phyloP scores from a whole-genome alignment of 257 asterid species.

The Capsicum rhomboideum region DNA sequence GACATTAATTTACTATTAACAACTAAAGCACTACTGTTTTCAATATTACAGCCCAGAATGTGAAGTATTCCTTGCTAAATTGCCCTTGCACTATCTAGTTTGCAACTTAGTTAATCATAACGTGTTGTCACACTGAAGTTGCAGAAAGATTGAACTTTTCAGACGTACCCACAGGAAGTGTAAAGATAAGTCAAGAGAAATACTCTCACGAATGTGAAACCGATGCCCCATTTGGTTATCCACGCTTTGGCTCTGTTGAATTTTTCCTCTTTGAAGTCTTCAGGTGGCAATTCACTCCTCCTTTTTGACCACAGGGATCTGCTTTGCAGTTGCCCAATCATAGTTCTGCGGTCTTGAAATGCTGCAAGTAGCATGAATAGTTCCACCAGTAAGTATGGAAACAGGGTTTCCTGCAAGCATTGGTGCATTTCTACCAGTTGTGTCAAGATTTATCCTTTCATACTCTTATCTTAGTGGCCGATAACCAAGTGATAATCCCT shows the following conservation, averaged over 20 bases:
- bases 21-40: too few relatives aligned
- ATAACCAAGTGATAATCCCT: constrained; percentile 75
- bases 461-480: constrained; percentile 60
- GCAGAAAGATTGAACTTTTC: too few relatives aligned
- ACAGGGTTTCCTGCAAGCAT: constrained; percentile 88
- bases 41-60: too few relatives aligned
- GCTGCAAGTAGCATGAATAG: constrained; percentile 62
- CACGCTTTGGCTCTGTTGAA: constrained; percentile 53
- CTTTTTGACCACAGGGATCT: constrained; percentile 79
- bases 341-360: constrained; percentile 63
- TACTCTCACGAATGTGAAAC: constrained; percentile 54
- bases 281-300: constrained; percentile 43
- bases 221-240: constrained; percentile 86
- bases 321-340: constrained; percentile 68
- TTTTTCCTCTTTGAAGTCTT: constrained; percentile 66
- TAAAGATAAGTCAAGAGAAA: constrained; percentile 72
- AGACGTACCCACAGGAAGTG: constrained; percentile 9
- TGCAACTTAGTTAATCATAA: too few relatives aligned
- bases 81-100: too few relatives aligned
- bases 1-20: too few relatives aligned
- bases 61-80: too few relatives aligned
- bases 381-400: constrained; percentile 73
- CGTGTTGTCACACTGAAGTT: too few relatives aligned
- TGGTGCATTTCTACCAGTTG: constrained; percentile 84
- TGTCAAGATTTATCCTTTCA: constrained; percentile 72